Evolutionary conservation across 768 basidiomycete genomes (phyloP), one percentile per base, ranked within the genome.

Genomic region (Mycena floridula): DNA sequence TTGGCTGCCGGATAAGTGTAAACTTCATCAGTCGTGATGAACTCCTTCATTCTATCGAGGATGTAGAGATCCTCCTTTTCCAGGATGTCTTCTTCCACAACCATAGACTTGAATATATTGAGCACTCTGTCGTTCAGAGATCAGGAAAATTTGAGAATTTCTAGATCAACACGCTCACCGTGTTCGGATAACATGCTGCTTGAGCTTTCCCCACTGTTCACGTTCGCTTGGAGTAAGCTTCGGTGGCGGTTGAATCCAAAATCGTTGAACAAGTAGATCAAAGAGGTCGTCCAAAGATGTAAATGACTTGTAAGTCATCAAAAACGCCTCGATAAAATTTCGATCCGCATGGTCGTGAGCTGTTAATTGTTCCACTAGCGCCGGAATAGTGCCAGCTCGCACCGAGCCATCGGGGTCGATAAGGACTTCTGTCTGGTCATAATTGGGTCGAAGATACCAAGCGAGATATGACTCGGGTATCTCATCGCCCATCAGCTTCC

Each of bases 281-380:
- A 95, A 84, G 7, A 98, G 67, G 39, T 91, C 84, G 45, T 88
- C 78, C 37, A 88, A 69, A 5, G 82, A 83, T 13, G 89, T 89
- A 63, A 98, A 97, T 1, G 91, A 93, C 57, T 93, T 90, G 72
- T 90, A 96, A 1, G 95, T 96, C 79, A 96, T 85, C 51, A 98
- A 65, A 76, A 98, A 98, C 1, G 93, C 84, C 59, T 85, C 83
- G 60, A 75, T 87, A 65, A 85, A 95, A 6, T 77, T 76, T 1
- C 82, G 75, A 61, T 96, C 87, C 43, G 81, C 80, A 54, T 83
- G 79, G 50, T 94, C 91, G 57, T 99, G 95, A 13, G 87, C 82
- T 3, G 96, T 97, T 41, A 98, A 67, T 8, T 89, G 81, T 58
- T 93, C 92, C 2, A 97, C 84, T 9, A 98, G 68, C 2, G 92